Percentiles rank a stretch among this genome's conserved stretches.
These are phyloP conservation scores for Cyclotella kingstonii DNA, from an alignment of 108 stramenopile genomes.

Conservation along the genomic window DNA sequence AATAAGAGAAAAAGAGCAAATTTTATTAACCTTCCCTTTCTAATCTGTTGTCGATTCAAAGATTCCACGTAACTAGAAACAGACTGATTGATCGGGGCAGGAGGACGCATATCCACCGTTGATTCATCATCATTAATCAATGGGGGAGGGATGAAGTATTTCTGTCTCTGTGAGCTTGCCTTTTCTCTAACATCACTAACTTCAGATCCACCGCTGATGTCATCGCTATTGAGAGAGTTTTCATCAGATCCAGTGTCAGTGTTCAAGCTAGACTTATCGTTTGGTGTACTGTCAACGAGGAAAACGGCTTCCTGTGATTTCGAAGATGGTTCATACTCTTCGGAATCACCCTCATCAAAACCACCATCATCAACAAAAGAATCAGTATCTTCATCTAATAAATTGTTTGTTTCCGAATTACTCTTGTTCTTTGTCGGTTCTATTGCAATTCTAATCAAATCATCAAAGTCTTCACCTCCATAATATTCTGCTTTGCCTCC, in stretches of 20 bases:
- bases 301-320: not conserved
- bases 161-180: not conserved
- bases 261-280: not conserved
- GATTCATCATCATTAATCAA: conserved; percentile 46
- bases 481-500: conserved; percentile 7
- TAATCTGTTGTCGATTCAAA: conserved; percentile 31
- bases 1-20: conserved; percentile 19
- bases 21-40: conserved; percentile 23
- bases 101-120: conserved; percentile 36
- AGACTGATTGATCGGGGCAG: conserved; percentile 38
- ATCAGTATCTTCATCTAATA: not conserved
- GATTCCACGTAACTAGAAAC: conserved; percentile 40
- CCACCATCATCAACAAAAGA: not conserved
- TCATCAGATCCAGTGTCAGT: conserved; percentile 3
- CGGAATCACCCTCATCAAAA: too few relatives aligned
- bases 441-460: conserved; percentile 18
- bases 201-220: conserved; percentile 15
- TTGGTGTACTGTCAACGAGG: conserved; percentile 2
- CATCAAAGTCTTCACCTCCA: conserved; percentile 33
- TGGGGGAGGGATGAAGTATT: conserved; percentile 15
- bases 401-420: not conserved
- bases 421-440: not conserved
- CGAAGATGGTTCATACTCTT: too few relatives aligned
- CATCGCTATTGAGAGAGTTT: conserved; percentile 12
- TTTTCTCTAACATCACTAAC: conserved; percentile 5